Base-by-base conservation (phyloP, 805 yeast species). In the Lachancea sp. region DNA sequence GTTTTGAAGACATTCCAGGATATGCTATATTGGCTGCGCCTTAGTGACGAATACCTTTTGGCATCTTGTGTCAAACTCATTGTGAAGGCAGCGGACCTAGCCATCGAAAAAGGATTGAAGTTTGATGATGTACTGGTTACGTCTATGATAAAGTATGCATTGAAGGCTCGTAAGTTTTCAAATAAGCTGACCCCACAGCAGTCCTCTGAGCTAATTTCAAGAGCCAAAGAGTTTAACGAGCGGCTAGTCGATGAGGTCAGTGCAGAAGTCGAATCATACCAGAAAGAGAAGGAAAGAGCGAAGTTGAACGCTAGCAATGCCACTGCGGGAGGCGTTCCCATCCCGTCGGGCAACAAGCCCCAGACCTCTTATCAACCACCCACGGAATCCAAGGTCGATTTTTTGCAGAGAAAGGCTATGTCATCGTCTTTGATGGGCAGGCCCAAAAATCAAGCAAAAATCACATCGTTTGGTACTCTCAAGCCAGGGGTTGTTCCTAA, bases 1-100 rank as follows among this genome's bases (percentile, higher is more conserved):
- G 73, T 85, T 29, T 70, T 85, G 58, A 66, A 69, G n/a, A 78
- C 93, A 0, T 77, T 90, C 48, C 73, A 73, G 12, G 71, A 79
- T 43, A 80, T 86, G 71, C 72, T 86, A 29, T 81, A 79, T 33
- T 85, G 97, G 95, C 70, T 91, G 25, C 73, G 93, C 48, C 69
- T 91, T 38, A 87, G 91, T 48, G 97, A 90, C 62, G 70, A 77
- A 6, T 84, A 88, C 2, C 68, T 91, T 38, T 49, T 65, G 17
- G 69, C 65, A 20, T 75, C 87, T 1, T 87, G 96, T 69, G 90
- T 86, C 5, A 72, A 74, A 19, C 68, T 88, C 38, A 83, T 85
- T 3, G 74, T 80, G 41, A 73, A 75, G 36, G 79, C 87, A 0
- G 70, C 88, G 38, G 85, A 81, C 52, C 62, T 85, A 36, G 85